These are phyloP conservation scores for Alternaria novae-zelandiae DNA, from an alignment of 2,329 filamentous ascomycete species.

Conservation along the genomic window DNA sequence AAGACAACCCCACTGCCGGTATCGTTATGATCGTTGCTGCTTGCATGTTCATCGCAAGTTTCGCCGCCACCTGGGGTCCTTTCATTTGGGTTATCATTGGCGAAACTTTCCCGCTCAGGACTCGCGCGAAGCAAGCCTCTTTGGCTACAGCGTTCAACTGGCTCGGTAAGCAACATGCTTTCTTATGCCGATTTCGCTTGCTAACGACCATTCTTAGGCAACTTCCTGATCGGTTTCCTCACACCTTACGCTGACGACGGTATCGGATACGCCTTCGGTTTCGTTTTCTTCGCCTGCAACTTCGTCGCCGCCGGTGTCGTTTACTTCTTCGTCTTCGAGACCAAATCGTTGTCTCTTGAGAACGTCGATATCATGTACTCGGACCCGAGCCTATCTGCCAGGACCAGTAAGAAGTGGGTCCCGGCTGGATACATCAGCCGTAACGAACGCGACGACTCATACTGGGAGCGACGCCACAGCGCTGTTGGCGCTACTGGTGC, in stretches of 20 bases:
- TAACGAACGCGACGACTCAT: conserved; percentile 35
- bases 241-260: conserved; percentile 44
- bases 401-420: conserved; percentile 43
- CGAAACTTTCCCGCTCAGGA: conserved; percentile 42
- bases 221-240: conserved; percentile 49
- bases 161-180: conserved; percentile 24
- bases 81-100: conserved; percentile 57
- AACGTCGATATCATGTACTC: conserved; percentile 47
- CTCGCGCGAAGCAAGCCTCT: conserved; percentile 44
- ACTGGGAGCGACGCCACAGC: conserved; percentile 35
- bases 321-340: conserved; percentile 47
- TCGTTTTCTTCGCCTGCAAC: conserved; percentile 47
- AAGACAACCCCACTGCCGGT: conserved; percentile 56
- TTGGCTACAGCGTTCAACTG: conserved; percentile 44
- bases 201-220: conserved; percentile 22
- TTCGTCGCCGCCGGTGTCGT: conserved; percentile 37
- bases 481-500: conserved; percentile 18
- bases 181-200: conserved; percentile 17
- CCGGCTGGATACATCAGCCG: conserved; percentile 41
- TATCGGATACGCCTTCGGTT: conserved; percentile 44
- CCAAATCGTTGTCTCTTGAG: conserved; percentile 44
- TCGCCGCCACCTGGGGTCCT: conserved; percentile 71
- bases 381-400: conserved; percentile 31
- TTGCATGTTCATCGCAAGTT: conserved; percentile 76
- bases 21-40: conserved; percentile 75